These are phyloP conservation scores for Colletotrichum simmondsii DNA, from an alignment of 2,329 filamentous ascomycete genomes.

Conservation along the genomic window DNA sequence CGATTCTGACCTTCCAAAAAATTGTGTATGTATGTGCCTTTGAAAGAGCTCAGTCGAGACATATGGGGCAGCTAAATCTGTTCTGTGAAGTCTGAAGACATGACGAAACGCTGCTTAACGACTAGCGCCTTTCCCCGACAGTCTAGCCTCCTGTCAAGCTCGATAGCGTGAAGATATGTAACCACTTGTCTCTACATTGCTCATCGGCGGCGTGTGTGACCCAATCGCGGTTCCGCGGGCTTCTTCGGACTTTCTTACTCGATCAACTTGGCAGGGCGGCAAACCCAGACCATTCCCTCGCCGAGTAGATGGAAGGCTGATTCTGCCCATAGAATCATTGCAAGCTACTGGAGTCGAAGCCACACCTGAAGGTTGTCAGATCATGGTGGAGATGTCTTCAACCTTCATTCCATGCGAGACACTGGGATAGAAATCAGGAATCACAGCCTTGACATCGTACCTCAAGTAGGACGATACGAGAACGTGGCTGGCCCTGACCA, in stretches of 20 bases:
- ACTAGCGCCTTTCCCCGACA: background rate
- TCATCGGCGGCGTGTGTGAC: background rate
- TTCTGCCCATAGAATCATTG: too few relatives aligned
- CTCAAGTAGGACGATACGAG: background rate
- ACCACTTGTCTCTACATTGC: conserved; percentile 7
- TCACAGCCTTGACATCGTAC: background rate
- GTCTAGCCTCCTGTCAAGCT: conserved; percentile 11
- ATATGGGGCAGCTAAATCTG: background rate
- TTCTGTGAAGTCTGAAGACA: background rate
- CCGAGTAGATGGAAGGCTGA: background rate
- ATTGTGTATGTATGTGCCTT: background rate
- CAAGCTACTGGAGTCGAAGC: background rate
- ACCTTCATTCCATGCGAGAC: too few relatives aligned
- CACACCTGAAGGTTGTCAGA: background rate
- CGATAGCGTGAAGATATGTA: conserved; percentile 7
- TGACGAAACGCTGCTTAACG: background rate
- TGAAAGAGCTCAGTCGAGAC: background rate
- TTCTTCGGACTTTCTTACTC: too few relatives aligned
- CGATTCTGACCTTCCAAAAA: background rate
- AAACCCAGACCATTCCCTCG: background rate
- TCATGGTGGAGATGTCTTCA: background rate
- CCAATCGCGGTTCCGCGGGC: background rate
- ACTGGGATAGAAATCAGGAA: background rate
- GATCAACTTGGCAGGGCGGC: conserved; percentile 1
- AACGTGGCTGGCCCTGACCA: background rate